phyloP scores from a whole-genome alignment of 345 rosid species.

The Zanthoxylum bungeanum region DNA sequence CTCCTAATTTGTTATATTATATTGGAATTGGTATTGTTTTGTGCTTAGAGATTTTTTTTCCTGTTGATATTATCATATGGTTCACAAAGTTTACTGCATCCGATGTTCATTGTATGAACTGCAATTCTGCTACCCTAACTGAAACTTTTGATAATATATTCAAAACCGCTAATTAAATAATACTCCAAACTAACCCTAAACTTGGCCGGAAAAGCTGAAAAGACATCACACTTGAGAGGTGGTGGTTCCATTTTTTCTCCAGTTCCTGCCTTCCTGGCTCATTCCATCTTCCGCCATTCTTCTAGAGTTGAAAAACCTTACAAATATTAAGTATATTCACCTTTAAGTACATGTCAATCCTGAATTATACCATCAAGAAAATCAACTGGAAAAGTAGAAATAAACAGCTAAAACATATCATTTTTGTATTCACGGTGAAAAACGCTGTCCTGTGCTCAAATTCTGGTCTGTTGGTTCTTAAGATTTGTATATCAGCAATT shows the following conservation, averaged over 20 bases:
- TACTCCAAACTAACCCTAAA: no score
- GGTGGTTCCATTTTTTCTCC: constrained; percentile 58
- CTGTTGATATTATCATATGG: not conserved
- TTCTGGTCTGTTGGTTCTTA: not conserved
- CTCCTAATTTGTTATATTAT: not conserved
- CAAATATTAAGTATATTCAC: constrained; percentile 4
- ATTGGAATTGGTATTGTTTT: not conserved
- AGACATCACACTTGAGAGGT: constrained; percentile 27
- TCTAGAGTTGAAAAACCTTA: constrained; percentile 53
- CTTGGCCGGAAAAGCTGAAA: not conserved
- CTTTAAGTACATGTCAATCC: not conserved
- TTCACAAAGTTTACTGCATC: not conserved
- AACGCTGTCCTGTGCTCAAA: not conserved
- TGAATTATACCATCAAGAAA: not conserved
- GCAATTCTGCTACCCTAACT: not conserved
- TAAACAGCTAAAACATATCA: not conserved
- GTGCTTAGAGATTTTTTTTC: not conserved
- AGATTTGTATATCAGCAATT: not conserved
- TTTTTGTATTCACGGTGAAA: not conserved
- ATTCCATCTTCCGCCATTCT: constrained; percentile 93
- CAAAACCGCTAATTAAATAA: no score
- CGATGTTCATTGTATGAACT: not conserved
- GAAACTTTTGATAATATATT: no score
- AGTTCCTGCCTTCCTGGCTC: constrained; percentile 63
- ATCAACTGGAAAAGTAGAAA: not conserved